Evolutionary conservation across 2,329 filamentous ascomycete genomes (phyloP), one percentile per base, ranked within the genome.

Genomic region (Verticillium nubilum): DNA sequence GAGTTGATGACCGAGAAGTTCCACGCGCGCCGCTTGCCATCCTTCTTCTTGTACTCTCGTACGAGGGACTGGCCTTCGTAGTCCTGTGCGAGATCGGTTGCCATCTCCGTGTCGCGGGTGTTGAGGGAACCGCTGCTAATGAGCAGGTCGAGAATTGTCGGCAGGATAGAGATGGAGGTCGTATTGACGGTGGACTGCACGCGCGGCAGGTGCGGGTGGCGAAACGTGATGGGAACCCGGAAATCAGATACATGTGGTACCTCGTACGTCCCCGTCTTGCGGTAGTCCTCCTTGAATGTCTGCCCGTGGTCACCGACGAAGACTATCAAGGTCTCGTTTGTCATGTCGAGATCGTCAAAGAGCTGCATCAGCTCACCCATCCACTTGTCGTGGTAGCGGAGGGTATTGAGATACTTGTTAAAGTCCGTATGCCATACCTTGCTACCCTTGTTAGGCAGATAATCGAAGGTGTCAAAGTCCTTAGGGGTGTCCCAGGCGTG

Each of bases 1-100:
- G 63, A 59, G 61, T 67, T 67, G 63, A 90, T 67, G 82, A 86
- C 26, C 80, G 84, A 59, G 82, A 84, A 60, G 72, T 87, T 54
- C 84, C 84, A 7, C 72, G 56, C 56, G 9, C 56, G 56, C 10
- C 56, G 56, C 13, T 42, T 42, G 56, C 47, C 28, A 26, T 57
- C 37, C 25, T 27, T 19, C 42, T 37, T 23, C 17, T 52, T 50
- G 50, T 72, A 67, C 58, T 74, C 73, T 7, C 77, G 73, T 56
- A 79, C 72, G n/a, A 79, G 69, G 0, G 76, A 78, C 63, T 79
- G 77, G 13, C 76, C 77, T 68, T 80, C 74, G 65, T 79, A 79
- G 53, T 78, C 69, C 19, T 74, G 70, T 12, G 77, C 68, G 2
- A 80, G 66, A 56, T 76, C 72, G 6, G 67, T 64, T n/a, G 75